Evolutionary conservation across 371 early-diverging fungal genomes (phyloP).

Genomic region (Rhizopus delemar): DNA sequence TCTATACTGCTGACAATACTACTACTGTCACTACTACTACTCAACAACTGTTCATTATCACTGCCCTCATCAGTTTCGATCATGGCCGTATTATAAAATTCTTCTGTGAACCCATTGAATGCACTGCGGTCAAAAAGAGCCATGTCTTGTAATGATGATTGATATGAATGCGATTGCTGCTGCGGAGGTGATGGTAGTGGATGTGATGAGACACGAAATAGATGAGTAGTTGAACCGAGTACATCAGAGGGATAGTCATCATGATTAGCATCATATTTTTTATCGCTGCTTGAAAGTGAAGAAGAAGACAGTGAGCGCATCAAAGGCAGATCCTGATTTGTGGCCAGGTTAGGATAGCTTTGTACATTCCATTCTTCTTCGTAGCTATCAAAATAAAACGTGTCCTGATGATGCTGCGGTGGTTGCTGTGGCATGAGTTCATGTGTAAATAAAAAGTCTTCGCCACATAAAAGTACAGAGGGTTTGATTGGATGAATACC

Average conservation of each 20-base stretch:
- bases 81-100: neutral
- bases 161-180: neutral
- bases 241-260: neutral
- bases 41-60: neutral
- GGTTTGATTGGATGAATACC: conserved; percentile 41
- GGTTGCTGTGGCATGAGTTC: conserved; percentile 32
- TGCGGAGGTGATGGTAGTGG: neutral
- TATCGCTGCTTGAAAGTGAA: neutral
- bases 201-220: neutral
- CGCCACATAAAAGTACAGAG: conserved; percentile 43
- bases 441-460: conserved; percentile 53
- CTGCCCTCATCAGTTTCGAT: neutral
- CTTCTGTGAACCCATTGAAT: neutral
- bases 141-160: neutral
- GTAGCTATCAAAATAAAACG: neutral
- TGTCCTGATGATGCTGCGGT: neutral
- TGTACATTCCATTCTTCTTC: conserved; percentile 12
- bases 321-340: too few species aligned
- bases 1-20: neutral
- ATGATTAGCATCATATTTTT: conserved; percentile 4
- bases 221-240: neutral
- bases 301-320: too few species aligned
- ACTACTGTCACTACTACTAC: neutral
- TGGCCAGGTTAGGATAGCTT: neutral
- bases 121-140: neutral